Evolutionary conservation across 225 moss, liverwort and hornwort genomes (phyloP).

Genomic region (Sphagnum tenellum): DNA sequence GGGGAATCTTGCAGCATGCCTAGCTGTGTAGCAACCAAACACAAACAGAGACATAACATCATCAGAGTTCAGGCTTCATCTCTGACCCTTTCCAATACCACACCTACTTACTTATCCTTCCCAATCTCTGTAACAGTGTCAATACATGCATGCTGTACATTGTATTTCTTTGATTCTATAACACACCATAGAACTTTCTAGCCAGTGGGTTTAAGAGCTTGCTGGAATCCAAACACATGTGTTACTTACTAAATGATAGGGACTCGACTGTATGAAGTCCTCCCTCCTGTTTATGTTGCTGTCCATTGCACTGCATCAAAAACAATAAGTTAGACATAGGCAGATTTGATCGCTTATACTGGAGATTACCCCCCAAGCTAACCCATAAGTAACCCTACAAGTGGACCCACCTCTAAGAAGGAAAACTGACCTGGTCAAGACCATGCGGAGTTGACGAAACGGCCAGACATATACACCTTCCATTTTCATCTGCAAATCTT

Average conservation of each 20-base stretch:
- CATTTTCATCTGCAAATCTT: conserved; percentile 91
- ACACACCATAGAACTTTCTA: too few species aligned
- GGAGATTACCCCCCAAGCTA: too few species aligned
- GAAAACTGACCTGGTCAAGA: conserved; percentile 65
- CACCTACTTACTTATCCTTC: too few species aligned
- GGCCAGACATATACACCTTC: conserved; percentile 98
- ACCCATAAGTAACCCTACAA: too few species aligned
- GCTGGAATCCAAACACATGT: not conserved
- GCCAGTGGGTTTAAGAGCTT: too few species aligned
- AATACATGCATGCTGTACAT: too few species aligned
- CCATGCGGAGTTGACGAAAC: conserved; percentile 91
- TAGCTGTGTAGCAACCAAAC: conserved; percentile 42
- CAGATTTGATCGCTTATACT: too few species aligned
- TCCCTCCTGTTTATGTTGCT: conserved; percentile 60
- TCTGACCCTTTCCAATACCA: too few species aligned
- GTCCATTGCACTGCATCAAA: conserved; percentile 54
- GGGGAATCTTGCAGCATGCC: conserved; percentile 80
- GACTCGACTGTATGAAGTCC: conserved; percentile 80
- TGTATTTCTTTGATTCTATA: too few species aligned
- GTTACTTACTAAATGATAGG: conserved; percentile 73
- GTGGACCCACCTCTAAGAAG: too few species aligned
- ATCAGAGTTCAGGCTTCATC: too few species aligned
- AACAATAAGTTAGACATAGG: not conserved
- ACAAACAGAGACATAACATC: conserved; percentile 11
- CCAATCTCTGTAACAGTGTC: too few species aligned